These are phyloP conservation scores for sorghum (Sorghum bicolor) DNA, from an alignment of 176 grass and related monocot species.

Conservation along the genomic window Sorghum_bicolor_NCBIv3 NC_012875.2:54553001-54553500, in stretches of 20 bases:
- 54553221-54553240: background rate
- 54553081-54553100: background rate
- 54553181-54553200: slow-evolving; percentile 24
- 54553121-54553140: background rate
- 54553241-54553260: slow-evolving; percentile 18
- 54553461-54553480: slow-evolving; percentile 36
- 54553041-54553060: background rate
- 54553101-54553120: background rate
- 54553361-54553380: slow-evolving; percentile 55
- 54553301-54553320: background rate
- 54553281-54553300: slow-evolving; percentile 28
- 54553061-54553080: background rate
- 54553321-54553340: slow-evolving; percentile 31
- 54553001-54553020: background rate
- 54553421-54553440: slow-evolving; percentile 55
- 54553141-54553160: slow-evolving; percentile 39
- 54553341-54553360: slow-evolving; percentile 42
- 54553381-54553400: slow-evolving; percentile 5
- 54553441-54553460: slow-evolving; percentile 56
- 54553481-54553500: background rate
- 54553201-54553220: slow-evolving; percentile 8
- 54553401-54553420: slow-evolving; percentile 36
- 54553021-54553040: background rate
- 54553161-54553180: slow-evolving; percentile 41
- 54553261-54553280: slow-evolving; percentile 49